Evolutionary conservation across 2,329 filamentous ascomycete genomes (phyloP).

Genomic region (Conoideocrella luteorostrata): DNA sequence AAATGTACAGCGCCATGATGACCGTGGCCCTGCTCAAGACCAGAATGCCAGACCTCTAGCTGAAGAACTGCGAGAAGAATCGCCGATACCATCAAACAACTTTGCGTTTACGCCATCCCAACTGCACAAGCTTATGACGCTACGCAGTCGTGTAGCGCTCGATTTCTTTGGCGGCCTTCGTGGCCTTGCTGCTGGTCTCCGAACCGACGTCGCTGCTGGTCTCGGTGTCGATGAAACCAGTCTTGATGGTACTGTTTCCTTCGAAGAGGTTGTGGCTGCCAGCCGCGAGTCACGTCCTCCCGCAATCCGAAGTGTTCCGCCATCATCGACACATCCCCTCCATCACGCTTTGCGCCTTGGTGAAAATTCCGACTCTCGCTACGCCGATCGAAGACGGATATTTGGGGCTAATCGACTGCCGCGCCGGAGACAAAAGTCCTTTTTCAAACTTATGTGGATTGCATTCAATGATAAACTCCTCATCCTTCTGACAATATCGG

Average conservation of each 20-base stretch:
- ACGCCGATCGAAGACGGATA: slow-evolving; percentile 58
- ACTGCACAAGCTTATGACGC: slow-evolving; percentile 46
- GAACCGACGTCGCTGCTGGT: slow-evolving; percentile 40
- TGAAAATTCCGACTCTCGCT: slow-evolving; percentile 20
- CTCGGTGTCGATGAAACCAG: slow-evolving; percentile 43
- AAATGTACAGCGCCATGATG: slow-evolving; percentile 3
- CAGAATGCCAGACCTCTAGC: slow-evolving; percentile 10
- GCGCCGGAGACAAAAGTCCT: slow-evolving; percentile 61
- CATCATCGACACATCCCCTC: slow-evolving; percentile 14
- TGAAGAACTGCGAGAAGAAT: slow-evolving; percentile 20
- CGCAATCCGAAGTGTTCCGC: slow-evolving; percentile 11
- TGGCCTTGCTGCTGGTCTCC: slow-evolving; percentile 45
- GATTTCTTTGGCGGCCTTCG: slow-evolving; percentile 45
- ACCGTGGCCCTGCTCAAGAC: slow-evolving; percentile 5
- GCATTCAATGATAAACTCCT: slow-evolving; percentile 78
- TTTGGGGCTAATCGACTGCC: slow-evolving; percentile 55
- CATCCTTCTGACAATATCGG: slow-evolving; percentile 64
- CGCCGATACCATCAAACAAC: slow-evolving; percentile 28
- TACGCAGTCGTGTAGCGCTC: slow-evolving; percentile 41
- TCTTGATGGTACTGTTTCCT: slow-evolving; percentile 38
- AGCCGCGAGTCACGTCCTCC: slow-evolving; percentile 25
- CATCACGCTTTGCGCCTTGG: slow-evolving; percentile 23
- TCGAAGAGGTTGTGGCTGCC: slow-evolving; percentile 42
- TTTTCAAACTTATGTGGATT: slow-evolving; percentile 64
- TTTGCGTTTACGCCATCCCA: slow-evolving; percentile 51